These are phyloP conservation scores for Saccharata proteae DNA, from an alignment of 2,329 filamentous ascomycete genomes.

Conservation along the genomic window DNA sequence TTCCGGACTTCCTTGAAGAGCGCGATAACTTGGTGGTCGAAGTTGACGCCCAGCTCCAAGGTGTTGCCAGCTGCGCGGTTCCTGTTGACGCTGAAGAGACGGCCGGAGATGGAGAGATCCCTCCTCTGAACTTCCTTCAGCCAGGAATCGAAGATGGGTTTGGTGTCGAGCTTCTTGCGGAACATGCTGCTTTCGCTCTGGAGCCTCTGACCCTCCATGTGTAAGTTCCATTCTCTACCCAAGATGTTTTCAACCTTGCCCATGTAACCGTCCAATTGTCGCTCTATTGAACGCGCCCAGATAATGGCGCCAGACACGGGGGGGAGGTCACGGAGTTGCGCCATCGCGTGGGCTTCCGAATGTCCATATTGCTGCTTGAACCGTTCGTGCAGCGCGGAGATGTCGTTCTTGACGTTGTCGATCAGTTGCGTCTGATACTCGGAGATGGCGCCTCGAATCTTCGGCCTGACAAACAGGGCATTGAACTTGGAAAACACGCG, in stretches of 20 bases:
- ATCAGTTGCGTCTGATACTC: constrained; percentile 98
- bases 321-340: constrained; percentile 86
- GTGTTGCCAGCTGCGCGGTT: constrained; percentile 84
- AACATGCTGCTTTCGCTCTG: constrained; percentile 87
- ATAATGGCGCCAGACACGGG: constrained; percentile 96
- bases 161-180: constrained; percentile 88
- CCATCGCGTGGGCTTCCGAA: constrained; percentile 96
- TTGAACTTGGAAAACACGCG: constrained; percentile 99
- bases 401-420: constrained; percentile 94
- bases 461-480: constrained; percentile 93
- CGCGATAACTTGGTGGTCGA: constrained; percentile 92
- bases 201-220: constrained; percentile 88
- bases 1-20: constrained; percentile 98
- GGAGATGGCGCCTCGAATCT: constrained; percentile 93
- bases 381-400: constrained; percentile 81
- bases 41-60: constrained; percentile 85
- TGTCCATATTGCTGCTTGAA: constrained; percentile 99
- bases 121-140: constrained; percentile 77
- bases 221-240: constrained; percentile 85
- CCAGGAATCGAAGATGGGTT: constrained; percentile 92
- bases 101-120: constrained; percentile 82
- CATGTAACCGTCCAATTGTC: constrained; percentile 93
- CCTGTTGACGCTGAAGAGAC: constrained; percentile 78
- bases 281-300: constrained; percentile 93
- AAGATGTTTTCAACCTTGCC: constrained; percentile 98